Base-by-base conservation (phyloP, 768 basidiomycete genomes). In the Exsudoporus frostii region DNA sequence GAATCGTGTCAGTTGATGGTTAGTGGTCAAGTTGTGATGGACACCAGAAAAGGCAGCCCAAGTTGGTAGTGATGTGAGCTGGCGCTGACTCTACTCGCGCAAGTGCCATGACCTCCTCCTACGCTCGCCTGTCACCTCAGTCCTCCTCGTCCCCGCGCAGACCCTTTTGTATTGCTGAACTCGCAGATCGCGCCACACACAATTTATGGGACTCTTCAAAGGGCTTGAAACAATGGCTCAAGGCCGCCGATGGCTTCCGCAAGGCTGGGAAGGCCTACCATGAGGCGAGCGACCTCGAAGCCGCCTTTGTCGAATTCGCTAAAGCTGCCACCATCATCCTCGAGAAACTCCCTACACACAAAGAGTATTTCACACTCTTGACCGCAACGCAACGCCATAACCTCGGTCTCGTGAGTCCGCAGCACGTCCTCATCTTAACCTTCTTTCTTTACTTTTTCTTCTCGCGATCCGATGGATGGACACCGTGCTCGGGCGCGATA, bases 321-420 rank as follows among this genome's bases (percentile, higher is more conserved):
- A 81, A 76, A 54, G 86, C 89, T 9, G 88, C 88, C 0, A 89
- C 86, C 1, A 73, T 92, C 52, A 86, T 90, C 6, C 79, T 90
- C 11, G 88, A 92, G 73, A 85, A 81, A 58, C 73, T 92, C n/a
- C 90, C 90, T 0, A 71, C 74, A 1, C 90, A 92, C 71, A 73
- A 76, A 48, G 84, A 89, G 40, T 92, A 86, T 65, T 61, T 76
- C 32, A 73, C 72, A 1, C 67, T 82, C 41, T 67, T 92, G 60
- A 84, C 66, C 41, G 49, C 71, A 7, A 73, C 76, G 11, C 90
- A 92, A 62, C 77, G 84, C 48, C 73, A 81, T 46, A 88, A 89
- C 67, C 76, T 92, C 17, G 79, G 76, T 30, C 67, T 82, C 74
- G 90, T 92, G 68, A 70, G 88, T 82, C 64, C 57, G 60, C 64